Conservation (phyloP, 1,284 basidiomycete species). For the Thecaphora thlaspeos region DNA sequence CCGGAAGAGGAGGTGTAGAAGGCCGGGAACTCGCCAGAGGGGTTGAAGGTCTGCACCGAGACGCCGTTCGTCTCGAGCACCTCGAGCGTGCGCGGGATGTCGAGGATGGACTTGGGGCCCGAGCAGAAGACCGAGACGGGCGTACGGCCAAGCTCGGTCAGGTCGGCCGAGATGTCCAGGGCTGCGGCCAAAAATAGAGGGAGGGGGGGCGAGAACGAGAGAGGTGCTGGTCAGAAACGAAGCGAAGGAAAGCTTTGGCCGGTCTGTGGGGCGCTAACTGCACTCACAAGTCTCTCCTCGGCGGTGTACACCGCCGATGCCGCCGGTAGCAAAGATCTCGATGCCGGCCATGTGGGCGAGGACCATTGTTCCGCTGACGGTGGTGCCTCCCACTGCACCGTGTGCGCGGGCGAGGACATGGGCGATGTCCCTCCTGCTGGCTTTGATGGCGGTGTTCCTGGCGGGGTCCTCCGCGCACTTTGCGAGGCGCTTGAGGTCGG, state of each 20-base stretch:
- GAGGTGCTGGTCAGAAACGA: too few relatives aligned
- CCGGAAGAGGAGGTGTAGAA: constrained; percentile 88
- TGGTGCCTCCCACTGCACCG: constrained; percentile 75
- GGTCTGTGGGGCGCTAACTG: not conserved
- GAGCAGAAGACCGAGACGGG: constrained; percentile 75
- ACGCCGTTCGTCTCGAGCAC: constrained; percentile 96
- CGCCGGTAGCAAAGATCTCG: constrained; percentile 58
- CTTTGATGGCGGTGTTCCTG: constrained; percentile 64
- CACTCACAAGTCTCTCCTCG: constrained; percentile 78
- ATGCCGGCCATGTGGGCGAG: constrained; percentile 54
- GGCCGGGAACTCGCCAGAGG: constrained; percentile 76
- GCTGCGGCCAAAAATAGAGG: constrained; percentile 61
- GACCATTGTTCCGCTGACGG: constrained; percentile 75
- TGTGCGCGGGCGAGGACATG: constrained; percentile 69
- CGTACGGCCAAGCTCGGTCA: constrained; percentile 50
- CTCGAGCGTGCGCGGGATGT: constrained; percentile 88
- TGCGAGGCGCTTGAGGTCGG: constrained; percentile 73
- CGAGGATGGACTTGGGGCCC: constrained; percentile 90
- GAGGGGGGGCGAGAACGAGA: not conserved
- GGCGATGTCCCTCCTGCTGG: constrained; percentile 84
- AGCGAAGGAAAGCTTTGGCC: too few relatives aligned
- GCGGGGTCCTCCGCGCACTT: constrained; percentile 56
- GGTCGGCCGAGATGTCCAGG: constrained; percentile 70
- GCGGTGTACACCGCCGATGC: constrained; percentile 83
- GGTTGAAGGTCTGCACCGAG: constrained; percentile 78